phyloP scores from a whole-genome alignment of 1,284 basidiomycete genomes.

The Leucocoprinus gongylophorus region DNA sequence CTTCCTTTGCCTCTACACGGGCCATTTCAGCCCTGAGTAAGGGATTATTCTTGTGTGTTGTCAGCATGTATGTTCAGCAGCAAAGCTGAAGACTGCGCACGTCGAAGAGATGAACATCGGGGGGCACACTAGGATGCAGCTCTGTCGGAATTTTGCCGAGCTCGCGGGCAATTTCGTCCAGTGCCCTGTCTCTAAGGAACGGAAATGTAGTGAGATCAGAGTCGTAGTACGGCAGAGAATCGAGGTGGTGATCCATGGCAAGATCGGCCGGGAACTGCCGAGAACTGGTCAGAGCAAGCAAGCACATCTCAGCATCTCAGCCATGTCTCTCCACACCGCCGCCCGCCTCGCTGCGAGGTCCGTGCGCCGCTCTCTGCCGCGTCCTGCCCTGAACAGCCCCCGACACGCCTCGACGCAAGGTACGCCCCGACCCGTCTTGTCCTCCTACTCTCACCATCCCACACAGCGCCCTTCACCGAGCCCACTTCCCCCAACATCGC shows the following conservation, averaged over 20 bases:
- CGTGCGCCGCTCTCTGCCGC: constrained; percentile 18
- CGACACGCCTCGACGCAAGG: constrained; percentile 50
- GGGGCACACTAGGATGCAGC: constrained; percentile 68
- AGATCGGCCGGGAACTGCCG: constrained; percentile 34
- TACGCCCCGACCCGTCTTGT: constrained; percentile 20
- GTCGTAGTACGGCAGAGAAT: constrained; percentile 93
- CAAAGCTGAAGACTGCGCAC: constrained; percentile 37
- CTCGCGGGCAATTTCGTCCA: constrained; percentile 64
- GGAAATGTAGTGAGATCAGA: constrained; percentile 81
- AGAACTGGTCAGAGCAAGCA: constrained; percentile 14
- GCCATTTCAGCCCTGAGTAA: constrained; percentile 66
- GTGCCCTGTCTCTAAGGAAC: constrained; percentile 63
- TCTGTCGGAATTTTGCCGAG: constrained; percentile 42
- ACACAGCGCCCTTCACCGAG: constrained; percentile 78
- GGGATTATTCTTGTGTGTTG: constrained; percentile 46
- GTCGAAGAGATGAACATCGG: constrained; percentile 58
- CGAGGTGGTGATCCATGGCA: constrained; percentile 38
- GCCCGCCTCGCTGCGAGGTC: constrained; percentile 32
- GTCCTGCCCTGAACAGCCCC: constrained; percentile 15
- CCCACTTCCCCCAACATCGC: constrained; percentile 82
- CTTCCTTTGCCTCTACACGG: constrained; percentile 64
- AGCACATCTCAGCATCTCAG: constrained; percentile 11
- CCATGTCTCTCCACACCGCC: constrained; percentile 49
- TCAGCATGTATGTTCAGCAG: background rate
- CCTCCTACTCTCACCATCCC: constrained; percentile 35